Evolutionary conservation across 805 yeast species (phyloP).

Genomic region (Wickerhamiella siamensis): DNA sequence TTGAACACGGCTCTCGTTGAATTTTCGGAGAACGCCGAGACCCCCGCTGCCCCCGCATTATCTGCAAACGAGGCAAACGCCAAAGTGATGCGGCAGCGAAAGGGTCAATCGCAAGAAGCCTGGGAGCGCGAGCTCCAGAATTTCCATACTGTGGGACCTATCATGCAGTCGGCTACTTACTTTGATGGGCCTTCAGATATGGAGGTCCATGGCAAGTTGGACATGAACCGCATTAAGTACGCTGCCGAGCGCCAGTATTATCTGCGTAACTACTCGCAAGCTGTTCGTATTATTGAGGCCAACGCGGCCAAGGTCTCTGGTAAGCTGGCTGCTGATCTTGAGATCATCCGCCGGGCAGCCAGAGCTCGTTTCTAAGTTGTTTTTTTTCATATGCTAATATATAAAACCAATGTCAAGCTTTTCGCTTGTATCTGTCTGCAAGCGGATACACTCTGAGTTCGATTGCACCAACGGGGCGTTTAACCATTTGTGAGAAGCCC

Average conservation of each 20-base stretch:
- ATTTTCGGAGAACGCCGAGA: slow-evolving; percentile 5
- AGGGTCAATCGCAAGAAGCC: slow-evolving; percentile 57
- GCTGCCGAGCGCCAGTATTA: slow-evolving; percentile 54
- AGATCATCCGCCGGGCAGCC: slow-evolving; percentile 4
- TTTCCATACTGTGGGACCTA: slow-evolving; percentile 45
- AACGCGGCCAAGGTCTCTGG: slow-evolving; percentile 22
- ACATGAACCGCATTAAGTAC: slow-evolving; percentile 40
- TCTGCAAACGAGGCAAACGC: not conserved
- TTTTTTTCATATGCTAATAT: not conserved
- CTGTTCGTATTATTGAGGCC: slow-evolving; percentile 34
- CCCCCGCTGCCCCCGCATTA: not conserved
- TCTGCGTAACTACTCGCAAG: slow-evolving; percentile 35
- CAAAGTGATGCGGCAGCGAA: slow-evolving; percentile 37
- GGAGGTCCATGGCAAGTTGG: slow-evolving; percentile 31
- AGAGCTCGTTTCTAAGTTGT: not conserved
- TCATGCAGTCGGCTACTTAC: slow-evolving; percentile 12
- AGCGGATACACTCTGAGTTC: slow-evolving; percentile 28
- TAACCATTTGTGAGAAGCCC: slow-evolving; percentile 23
- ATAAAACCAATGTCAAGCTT: not conserved
- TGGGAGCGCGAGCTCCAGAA: slow-evolving; percentile 37
- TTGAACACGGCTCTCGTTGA: slow-evolving; percentile 34
- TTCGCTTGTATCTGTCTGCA: not conserved
- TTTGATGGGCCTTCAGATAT: slow-evolving; percentile 2
- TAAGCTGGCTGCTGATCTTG: slow-evolving; percentile 33
- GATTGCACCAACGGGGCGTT: slow-evolving; percentile 31